Evolutionary conservation across 805 yeast species (phyloP), one percentile per base, ranked within the genome.

Genomic region (Metschnikowia lachancei): DNA sequence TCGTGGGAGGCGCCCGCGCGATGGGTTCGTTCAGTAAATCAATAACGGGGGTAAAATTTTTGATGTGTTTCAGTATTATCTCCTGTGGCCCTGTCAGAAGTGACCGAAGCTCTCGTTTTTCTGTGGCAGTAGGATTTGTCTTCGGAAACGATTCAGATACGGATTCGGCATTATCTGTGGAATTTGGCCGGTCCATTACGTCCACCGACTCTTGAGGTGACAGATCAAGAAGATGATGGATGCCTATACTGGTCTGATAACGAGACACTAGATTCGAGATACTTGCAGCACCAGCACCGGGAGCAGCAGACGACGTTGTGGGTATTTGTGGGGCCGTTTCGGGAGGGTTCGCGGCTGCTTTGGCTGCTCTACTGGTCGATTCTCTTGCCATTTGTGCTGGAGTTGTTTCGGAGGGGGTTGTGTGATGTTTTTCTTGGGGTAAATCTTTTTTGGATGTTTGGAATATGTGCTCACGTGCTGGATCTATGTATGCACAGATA

Each of bases 161-260:
- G 10, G n/a, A 17, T 22, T 33, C 33, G 12, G 24, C 11, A n/a
- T 13, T 8, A 8, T 30, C 35, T 5, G 39, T 33, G 17, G 45
- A 33, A 10, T 41, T 35, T 12, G 45, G 32, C 20, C 30, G 32
- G 6, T 31, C 17, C 16, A 30, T 33, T 10, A 18, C 18, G n/a
- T 16, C 39, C 13, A 26, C 8, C 8, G 14, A 7, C 11, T 19
- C 28, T 14, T 46, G 49, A 6, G 53, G 45, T 1, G 47, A 46
- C 43, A 43, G 53, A 16, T 39, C 48, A 24, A 39, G 48, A 22
- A 45, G 41, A n/a, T 38, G 31, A 3, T 26, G 45, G 29, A 55
- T 49, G 16, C 58, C 58, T 24, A 69, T 55, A 11, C 63, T 49
- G 13, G 74, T 64, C 49, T 68, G 70, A 46, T 57, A 69, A 40